phyloP scores from a whole-genome alignment of 257 asterid species.

The Nicotiana knightiana region DNA sequence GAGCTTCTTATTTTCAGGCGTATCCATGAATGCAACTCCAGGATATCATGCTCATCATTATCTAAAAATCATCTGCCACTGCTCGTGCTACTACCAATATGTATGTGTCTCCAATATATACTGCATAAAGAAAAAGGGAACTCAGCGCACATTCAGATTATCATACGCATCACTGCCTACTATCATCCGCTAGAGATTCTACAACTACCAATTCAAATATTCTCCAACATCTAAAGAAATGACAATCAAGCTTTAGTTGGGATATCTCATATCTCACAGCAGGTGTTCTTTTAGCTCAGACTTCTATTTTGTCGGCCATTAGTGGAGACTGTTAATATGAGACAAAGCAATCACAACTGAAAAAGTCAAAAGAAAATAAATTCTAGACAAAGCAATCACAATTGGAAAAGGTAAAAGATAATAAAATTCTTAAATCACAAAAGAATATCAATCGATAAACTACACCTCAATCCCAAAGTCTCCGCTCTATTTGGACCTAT shows the following conservation, averaged over 20 bases:
- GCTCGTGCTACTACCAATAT: conserved; percentile 19
- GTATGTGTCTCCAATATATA: conserved; percentile 20
- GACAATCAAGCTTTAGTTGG: background rate
- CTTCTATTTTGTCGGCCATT: background rate
- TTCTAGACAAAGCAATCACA: background rate
- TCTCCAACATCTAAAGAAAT: background rate
- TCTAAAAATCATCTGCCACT: conserved; percentile 41
- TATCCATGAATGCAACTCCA: conserved; percentile 50
- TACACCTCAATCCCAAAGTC: background rate
- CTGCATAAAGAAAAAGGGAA: conserved; percentile 23
- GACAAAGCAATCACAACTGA: background rate
- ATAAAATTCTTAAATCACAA: background rate
- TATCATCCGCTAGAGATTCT: background rate
- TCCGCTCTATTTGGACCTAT: background rate
- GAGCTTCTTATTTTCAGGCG: conserved; percentile 41
- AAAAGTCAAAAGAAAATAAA: background rate
- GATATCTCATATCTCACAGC: background rate
- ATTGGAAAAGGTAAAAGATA: background rate
- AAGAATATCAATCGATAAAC: background rate
- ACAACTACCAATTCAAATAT: background rate
- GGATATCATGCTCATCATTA: conserved; percentile 35
- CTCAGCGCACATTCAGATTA: conserved; percentile 9
- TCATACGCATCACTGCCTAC: background rate
- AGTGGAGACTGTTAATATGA: background rate
- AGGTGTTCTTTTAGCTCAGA: background rate